Percentiles rank a stretch among this genome's conserved stretches.
Evolutionary conservation across 208 protist species (phyloP).

Genomic region (Leishmania guyanensis): DNA sequence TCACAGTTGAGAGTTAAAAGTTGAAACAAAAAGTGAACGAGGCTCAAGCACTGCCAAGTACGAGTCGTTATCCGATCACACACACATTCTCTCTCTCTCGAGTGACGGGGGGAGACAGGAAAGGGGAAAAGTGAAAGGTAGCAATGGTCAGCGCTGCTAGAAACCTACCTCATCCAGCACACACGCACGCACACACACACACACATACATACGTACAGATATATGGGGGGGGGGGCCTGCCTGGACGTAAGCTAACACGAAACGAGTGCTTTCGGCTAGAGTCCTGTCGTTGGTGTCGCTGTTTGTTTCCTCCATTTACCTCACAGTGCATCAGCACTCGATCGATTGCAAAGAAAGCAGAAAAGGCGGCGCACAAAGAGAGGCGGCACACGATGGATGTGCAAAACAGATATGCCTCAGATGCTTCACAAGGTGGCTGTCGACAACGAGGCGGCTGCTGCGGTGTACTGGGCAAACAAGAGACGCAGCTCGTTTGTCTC

Average conservation of each 20-base stretch:
- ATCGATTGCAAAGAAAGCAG: no score
- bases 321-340: neutral
- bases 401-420: neutral
- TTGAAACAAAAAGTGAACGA: neutral
- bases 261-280: neutral
- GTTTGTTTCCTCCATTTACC: neutral
- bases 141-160: neutral
- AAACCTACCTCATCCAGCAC: neutral
- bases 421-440: neutral
- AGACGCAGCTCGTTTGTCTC: conserved; percentile 51
- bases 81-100: neutral
- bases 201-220: neutral
- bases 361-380: neutral
- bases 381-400: neutral
- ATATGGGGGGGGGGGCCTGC: neutral
- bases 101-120: neutral
- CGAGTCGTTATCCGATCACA: neutral
- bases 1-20: neutral
- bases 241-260: neutral
- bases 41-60: no score
- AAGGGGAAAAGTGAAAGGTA: neutral
- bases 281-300: neutral
- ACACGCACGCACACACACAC: neutral
- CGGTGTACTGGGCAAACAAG: conserved; percentile 39
- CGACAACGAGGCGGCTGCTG: conserved; percentile 1